Conservation (phyloP, 1,284 basidiomycete species). For the Omphalotus olearius region DNA sequence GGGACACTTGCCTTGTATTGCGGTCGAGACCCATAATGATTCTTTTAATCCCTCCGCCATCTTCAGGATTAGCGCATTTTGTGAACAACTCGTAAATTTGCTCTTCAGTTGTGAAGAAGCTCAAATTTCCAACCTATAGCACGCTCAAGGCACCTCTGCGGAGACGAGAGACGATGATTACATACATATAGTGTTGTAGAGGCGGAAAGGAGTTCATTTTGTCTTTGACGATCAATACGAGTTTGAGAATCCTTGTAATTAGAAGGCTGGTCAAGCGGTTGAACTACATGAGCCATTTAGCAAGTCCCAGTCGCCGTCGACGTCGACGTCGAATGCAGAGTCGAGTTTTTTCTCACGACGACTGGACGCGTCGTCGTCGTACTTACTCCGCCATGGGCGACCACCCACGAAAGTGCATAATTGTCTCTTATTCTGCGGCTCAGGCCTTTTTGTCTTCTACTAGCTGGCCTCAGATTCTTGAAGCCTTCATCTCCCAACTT, state of each 20-base stretch:
- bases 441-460: slow-evolving; percentile 60
- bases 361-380: background rate
- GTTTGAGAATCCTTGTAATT: slow-evolving; percentile 92
- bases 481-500: slow-evolving; percentile 66
- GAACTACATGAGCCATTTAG: slow-evolving; percentile 83
- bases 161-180: slow-evolving; percentile 13
- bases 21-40: slow-evolving; percentile 99
- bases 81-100: slow-evolving; percentile 99
- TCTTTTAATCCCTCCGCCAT: slow-evolving; percentile 94
- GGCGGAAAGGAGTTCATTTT: slow-evolving; percentile 66
- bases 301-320: no score
- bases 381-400: slow-evolving; percentile 3
- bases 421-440: slow-evolving; percentile 66
- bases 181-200: slow-evolving; percentile 78
- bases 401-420: slow-evolving; percentile 29
- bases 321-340: slow-evolving; percentile 8
- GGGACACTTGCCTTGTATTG: slow-evolving; percentile 71
- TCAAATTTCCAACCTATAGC: slow-evolving; percentile 87
- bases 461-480: slow-evolving; percentile 67
- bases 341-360: slow-evolving; percentile 9
- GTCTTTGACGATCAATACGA: slow-evolving; percentile 66
- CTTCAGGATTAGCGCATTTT: slow-evolving; percentile 85
- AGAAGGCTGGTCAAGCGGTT: slow-evolving; percentile 86
- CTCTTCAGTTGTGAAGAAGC: slow-evolving; percentile 98
- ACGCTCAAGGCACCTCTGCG: background rate